A percentile compares a stretch with the other conserved stretches of the same genome.
Evolutionary conservation across 148 eudicot species (phyloP).

Genomic region (Rhododendron vialii): DNA sequence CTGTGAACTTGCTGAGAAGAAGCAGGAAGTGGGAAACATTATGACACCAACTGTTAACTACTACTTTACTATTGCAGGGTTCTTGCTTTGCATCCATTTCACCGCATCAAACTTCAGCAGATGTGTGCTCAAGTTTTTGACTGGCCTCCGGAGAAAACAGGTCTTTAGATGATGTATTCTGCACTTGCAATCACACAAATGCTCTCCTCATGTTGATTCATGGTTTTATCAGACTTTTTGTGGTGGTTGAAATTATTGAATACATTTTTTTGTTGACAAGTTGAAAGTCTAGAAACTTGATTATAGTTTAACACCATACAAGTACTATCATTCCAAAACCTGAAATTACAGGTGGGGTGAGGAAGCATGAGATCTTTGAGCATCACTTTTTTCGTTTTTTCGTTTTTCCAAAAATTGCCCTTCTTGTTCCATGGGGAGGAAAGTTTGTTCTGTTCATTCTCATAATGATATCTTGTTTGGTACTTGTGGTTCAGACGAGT

Average conservation of each 20-base stretch:
- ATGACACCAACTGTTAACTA: background rate
- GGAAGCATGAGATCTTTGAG: background rate
- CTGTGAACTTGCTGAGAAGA: background rate
- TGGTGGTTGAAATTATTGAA: background rate
- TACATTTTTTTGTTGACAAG: background rate
- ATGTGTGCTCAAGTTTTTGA: constrained; percentile 62
- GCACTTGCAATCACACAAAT: background rate
- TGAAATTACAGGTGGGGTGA: background rate
- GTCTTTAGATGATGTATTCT: constrained; percentile 24
- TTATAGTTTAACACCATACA: background rate
- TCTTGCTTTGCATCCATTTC: constrained; percentile 55
- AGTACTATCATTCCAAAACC: background rate
- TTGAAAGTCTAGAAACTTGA: background rate
- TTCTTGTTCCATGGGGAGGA: background rate
- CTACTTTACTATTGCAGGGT: constrained; percentile 40
- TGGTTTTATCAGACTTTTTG: background rate
- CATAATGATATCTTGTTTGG: background rate
- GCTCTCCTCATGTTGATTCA: background rate
- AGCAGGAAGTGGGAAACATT: background rate
- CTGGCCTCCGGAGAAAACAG: constrained; percentile 96
- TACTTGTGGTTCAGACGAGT: constrained; percentile 57
- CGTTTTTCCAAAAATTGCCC: background rate
- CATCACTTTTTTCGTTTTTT: background rate
- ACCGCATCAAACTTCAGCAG: constrained; percentile 56
- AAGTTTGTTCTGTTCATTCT: background rate